Evolutionary conservation across 176 grass and related monocot genomes (phyloP).

Genomic region (Zizania latifolia): DNA sequence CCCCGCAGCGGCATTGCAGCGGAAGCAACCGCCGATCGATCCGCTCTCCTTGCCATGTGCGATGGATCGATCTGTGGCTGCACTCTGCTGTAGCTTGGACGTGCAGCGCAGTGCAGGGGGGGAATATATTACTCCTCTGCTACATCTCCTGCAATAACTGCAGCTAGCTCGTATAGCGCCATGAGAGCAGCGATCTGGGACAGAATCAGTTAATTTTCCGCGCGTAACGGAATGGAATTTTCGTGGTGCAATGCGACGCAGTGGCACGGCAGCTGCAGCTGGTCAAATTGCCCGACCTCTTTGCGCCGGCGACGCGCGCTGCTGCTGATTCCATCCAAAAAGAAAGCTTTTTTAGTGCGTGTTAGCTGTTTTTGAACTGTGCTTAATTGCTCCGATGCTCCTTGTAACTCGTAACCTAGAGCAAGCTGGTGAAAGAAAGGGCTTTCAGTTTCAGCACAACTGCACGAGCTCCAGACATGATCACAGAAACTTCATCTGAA

Average conservation of each 20-base stretch:
- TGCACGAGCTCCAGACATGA: too few relatives aligned
- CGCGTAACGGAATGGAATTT: conserved; percentile 19
- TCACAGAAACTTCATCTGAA: not conserved
- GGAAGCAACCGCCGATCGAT: not conserved
- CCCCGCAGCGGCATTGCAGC: not conserved
- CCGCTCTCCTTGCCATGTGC: conserved; percentile 24
- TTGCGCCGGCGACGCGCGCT: conserved; percentile 7
- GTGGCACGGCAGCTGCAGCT: too few relatives aligned
- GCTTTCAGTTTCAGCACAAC: too few relatives aligned
- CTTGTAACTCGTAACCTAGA: not conserved
- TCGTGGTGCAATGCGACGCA: not conserved
- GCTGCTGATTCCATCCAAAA: not conserved
- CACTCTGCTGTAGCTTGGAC: not conserved
- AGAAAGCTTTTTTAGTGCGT: not conserved
- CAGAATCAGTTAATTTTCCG: not conserved
- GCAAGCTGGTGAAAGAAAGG: not conserved
- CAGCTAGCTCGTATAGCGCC: not conserved
- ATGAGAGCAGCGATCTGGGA: not conserved
- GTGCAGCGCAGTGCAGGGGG: not conserved
- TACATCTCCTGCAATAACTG: conserved; percentile 23
- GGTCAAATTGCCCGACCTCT: too few relatives aligned
- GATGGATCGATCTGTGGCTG: not conserved
- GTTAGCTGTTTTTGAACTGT: too few relatives aligned
- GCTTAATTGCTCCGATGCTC: not conserved
- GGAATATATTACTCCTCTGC: conserved; percentile 34